Conservation (phyloP, 371 early-diverging fungal species). For the Mucor saturninus region DNA sequence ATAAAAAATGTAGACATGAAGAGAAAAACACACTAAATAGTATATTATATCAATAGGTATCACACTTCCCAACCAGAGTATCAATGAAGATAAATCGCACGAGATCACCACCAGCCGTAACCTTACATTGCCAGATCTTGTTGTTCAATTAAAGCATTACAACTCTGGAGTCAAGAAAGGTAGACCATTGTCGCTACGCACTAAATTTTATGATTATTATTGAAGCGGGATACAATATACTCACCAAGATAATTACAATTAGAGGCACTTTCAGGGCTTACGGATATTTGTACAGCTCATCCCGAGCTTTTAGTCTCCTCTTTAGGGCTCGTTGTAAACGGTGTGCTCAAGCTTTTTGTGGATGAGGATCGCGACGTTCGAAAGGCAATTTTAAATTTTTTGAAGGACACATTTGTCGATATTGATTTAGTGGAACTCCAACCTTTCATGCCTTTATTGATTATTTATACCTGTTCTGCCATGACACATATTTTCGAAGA, state of each 20-base stretch:
- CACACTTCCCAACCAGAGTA: conserved; percentile 76
- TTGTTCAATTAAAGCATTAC: conserved; percentile 80
- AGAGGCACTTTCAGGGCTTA: conserved; percentile 76
- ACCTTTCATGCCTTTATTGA: conserved; percentile 78
- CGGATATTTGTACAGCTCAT: conserved; percentile 68
- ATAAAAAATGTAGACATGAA: too few species aligned
- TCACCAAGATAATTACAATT: too few species aligned
- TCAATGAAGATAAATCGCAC: conserved; percentile 74
- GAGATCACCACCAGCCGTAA: conserved; percentile 76
- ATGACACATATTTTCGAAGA: conserved; percentile 92
- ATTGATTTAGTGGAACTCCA: conserved; percentile 63
- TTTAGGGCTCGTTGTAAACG: conserved; percentile 69
- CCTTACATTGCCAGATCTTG: conserved; percentile 71
- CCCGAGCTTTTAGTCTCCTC: conserved; percentile 61
- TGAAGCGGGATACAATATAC: too few species aligned
- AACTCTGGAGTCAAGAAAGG: conserved; percentile 77
- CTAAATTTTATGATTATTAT: too few species aligned
- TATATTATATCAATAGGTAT: too few species aligned
- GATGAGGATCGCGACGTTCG: conserved; percentile 68
- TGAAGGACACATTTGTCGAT: conserved; percentile 35
- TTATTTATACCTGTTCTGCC: conserved; percentile 84
- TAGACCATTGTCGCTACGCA: too few species aligned
- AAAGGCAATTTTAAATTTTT: conserved; percentile 40
- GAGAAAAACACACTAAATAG: too few species aligned
- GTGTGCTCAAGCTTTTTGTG: conserved; percentile 60